These are phyloP conservation scores for Monilinia laxa DNA, from an alignment of 2,329 filamentous ascomycete genomes.

Conservation along the genomic window DNA sequence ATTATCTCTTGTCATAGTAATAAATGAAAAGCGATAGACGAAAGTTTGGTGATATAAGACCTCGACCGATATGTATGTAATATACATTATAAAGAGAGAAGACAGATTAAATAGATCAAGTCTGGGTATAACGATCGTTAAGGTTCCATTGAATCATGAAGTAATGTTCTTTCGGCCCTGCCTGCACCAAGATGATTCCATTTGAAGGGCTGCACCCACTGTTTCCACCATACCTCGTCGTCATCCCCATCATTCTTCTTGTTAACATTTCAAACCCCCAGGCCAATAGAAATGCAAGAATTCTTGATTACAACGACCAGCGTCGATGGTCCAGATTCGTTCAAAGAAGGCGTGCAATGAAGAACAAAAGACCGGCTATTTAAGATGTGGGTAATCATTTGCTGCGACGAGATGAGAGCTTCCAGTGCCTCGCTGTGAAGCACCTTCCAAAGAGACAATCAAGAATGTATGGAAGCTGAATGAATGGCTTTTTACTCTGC, in stretches of 20 bases:
- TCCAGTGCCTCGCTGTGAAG: slow-evolving; percentile 24
- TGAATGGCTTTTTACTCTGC: background rate
- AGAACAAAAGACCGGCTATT: background rate
- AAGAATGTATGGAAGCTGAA: slow-evolving; percentile 24
- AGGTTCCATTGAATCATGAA: background rate
- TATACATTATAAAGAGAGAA: background rate
- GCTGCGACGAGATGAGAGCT: background rate
- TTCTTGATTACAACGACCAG: slow-evolving; percentile 26
- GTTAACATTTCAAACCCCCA: slow-evolving; percentile 27
- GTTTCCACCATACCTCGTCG: slow-evolving; percentile 7
- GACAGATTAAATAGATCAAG: background rate
- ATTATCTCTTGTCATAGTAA: background rate
- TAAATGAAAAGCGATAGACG: background rate
- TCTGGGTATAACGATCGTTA: background rate
- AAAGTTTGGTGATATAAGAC: background rate
- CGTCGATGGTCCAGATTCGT: slow-evolving; percentile 20
- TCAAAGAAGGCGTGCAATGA: background rate
- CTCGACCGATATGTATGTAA: background rate
- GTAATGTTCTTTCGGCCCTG: background rate
- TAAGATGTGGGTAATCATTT: slow-evolving; percentile 11
- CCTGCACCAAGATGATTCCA: background rate
- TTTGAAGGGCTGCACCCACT: background rate
- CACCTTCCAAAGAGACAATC: slow-evolving; percentile 25
- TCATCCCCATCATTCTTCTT: slow-evolving; percentile 5
- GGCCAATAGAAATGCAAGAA: slow-evolving; percentile 26